Evolutionary conservation across 371 early-diverging fungal genomes (phyloP), one percentile per base, ranked within the genome.

Genomic region (Actinomortierella ambigua): DNA sequence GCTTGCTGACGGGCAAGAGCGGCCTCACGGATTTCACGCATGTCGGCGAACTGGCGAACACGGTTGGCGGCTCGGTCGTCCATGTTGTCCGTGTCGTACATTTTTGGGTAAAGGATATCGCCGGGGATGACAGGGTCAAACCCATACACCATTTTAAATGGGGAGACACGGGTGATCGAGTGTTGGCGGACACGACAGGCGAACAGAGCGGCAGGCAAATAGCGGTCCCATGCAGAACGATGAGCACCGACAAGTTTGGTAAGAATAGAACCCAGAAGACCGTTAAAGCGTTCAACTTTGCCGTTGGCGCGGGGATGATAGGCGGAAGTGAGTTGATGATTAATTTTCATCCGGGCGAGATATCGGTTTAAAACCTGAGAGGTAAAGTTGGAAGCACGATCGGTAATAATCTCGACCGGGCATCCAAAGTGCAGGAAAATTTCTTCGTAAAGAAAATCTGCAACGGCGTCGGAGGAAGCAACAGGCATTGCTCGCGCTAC

Each of bases 371-470:
- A 17, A 1, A 60, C 9, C 1, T 46, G 20, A 26, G 58, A 50
- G 26, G 49, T 42, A 41, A 79, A 79, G 46, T 70, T 59, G 4
- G 61, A n/a, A 11, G 80, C 82, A 9, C 62, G 40, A 46, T 84
- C 81, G 4, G 76, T 51, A 9, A 81, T 18, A 1, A 82, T 56
- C 55, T 68, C 55, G 0, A 48, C 34, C 0, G 77, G 81, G 13
- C 65, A 59, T 0, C 83, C 80, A 54, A 68, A 77, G 1, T 39
- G 20, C 2, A 55, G 23, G 15, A 80, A 61, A 8, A 83, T 62
- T 0, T 77, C 63, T n/a, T 79, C 47, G 24, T 78, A 78, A 0
- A 83, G 22, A 53, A 82, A 81, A 0, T 54, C 39, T 4, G 71
- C 77, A 3, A 79, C 70, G 0, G 61, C 59, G 3, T 57, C 50